Evolutionary conservation across 768 basidiomycete genomes (phyloP).

Genomic region (Collybia nuda): DNA sequence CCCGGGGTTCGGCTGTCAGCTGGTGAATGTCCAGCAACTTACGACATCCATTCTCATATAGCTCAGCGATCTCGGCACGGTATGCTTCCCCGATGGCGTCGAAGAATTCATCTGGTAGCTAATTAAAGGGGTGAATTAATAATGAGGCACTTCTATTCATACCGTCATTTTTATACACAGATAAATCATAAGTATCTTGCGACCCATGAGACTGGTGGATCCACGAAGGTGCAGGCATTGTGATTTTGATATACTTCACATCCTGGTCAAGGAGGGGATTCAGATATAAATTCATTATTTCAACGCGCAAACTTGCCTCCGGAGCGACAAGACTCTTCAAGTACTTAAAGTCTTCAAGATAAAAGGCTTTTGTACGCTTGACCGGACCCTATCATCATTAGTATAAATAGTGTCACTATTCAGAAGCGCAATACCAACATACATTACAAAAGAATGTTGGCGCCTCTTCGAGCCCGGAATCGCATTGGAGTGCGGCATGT

Average conservation of each 20-base stretch:
- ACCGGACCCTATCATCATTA: slow-evolving; percentile 50
- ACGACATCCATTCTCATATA: slow-evolving; percentile 48
- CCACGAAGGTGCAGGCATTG: slow-evolving; percentile 66
- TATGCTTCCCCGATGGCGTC: slow-evolving; percentile 42
- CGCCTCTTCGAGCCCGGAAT: slow-evolving; percentile 31
- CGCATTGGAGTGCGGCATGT: slow-evolving; percentile 36
- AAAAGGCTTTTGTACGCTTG: slow-evolving; percentile 56
- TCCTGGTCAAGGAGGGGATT: slow-evolving; percentile 34
- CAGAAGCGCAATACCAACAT: slow-evolving; percentile 7
- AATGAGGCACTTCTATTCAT: slow-evolving; percentile 4
- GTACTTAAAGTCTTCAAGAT: slow-evolving; percentile 57
- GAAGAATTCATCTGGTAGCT: slow-evolving; percentile 44
- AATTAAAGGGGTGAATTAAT: too few relatives aligned
- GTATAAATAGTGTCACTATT: slow-evolving; percentile 16
- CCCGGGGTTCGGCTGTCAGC: neutral
- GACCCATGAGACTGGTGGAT: slow-evolving; percentile 63
- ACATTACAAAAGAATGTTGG: slow-evolving; percentile 42
- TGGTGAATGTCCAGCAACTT: slow-evolving; percentile 13
- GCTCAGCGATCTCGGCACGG: slow-evolving; percentile 43
- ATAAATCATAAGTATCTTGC: slow-evolving; percentile 48
- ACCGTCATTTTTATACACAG: slow-evolving; percentile 61
- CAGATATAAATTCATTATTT: neutral
- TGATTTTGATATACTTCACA: slow-evolving; percentile 64
- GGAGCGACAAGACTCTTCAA: slow-evolving; percentile 54
- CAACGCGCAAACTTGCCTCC: slow-evolving; percentile 34